Evolutionary conservation across 1,139 yeast genomes (phyloP), one percentile per base, ranked within the genome.

Genomic region (Arxiozyma heterogenica): DNA sequence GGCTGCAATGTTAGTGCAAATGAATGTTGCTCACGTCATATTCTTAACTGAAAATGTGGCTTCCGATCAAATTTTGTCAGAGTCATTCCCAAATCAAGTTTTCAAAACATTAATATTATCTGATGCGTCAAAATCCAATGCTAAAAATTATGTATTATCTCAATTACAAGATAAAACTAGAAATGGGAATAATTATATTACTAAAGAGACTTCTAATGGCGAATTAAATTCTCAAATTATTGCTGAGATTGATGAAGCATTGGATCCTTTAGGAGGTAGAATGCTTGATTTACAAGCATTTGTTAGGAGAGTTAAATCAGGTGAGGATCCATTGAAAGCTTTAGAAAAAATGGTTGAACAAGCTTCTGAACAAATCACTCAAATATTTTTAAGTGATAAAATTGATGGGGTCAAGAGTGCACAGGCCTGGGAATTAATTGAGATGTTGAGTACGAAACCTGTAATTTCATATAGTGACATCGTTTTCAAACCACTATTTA

Each of bases 281-380:
- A 86, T 93, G 91, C 77, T 91, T 53, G 98, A 93, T 67, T 75
- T 93, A 54, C 97, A 93, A 69, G 84, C 95, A 21, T 89, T 89
- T 71, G 86, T 86, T 0, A 80, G 98, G 64, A 84, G 98, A 53
- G 79, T 93, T 23, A 84, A 83, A 61, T 82, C 93, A 0, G 98
- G 98, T 2, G 98, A 93, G 66, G 68, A 80, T 12, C 95, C 96
- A 0, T 64, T 71, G 22, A 84, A 78, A 52, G 98, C 98, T 0
- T 73, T 90, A 49, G 71, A 77, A 4, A 94, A 89, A 60, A 86
- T 93, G 85, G 78, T 89, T 9, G 77, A 75, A 41, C 96, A 90
- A 68, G 85, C 96, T 0, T 83, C 94, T 3, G 91, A 89, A 62
- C 97, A 93, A 65, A 80, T 93, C 20, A 80, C 93, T 2, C 95